A percentile compares a stretch with the other conserved stretches of the same genome.
phyloP scores from a whole-genome alignment of 2,329 filamentous ascomycete species.

The Tolypocladium endophyticum region DNA sequence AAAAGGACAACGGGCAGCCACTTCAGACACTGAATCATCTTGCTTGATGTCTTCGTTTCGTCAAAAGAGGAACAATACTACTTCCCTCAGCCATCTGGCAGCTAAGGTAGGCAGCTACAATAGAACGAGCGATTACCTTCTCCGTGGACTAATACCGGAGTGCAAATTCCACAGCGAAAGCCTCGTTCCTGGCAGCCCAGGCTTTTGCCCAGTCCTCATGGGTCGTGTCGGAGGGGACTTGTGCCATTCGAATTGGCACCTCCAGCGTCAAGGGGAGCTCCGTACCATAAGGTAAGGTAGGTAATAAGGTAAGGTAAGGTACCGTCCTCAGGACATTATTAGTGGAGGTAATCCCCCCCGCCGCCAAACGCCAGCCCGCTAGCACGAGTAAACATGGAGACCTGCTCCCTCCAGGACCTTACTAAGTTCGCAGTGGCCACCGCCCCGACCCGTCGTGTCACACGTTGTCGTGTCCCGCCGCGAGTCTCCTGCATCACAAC shows the following conservation, averaged over 20 bases:
- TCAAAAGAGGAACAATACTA: background rate
- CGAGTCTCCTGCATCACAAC: background rate
- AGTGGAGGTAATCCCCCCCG: background rate
- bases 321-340: background rate
- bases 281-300: too few relatives aligned
- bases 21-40: background rate
- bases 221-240: too few relatives aligned
- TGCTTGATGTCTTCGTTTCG: background rate
- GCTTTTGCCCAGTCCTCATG: too few relatives aligned
- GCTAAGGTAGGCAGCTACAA: background rate
- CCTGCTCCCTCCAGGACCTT: background rate
- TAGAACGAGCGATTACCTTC: background rate
- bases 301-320: too few relatives aligned
- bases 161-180: background rate
- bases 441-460: slow-evolving; percentile 1
- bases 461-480: background rate
- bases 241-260: background rate
- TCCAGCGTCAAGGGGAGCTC: background rate
- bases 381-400: background rate
- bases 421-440: background rate
- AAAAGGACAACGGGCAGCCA: background rate
- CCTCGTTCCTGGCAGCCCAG: background rate
- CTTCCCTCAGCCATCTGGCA: background rate
- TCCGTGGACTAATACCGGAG: background rate
- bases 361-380: background rate